Evolutionary conservation across 352 stramenopile genomes (phyloP), one percentile per base, ranked within the genome.

Genomic region (Phytopythium kandeliae): DNA sequence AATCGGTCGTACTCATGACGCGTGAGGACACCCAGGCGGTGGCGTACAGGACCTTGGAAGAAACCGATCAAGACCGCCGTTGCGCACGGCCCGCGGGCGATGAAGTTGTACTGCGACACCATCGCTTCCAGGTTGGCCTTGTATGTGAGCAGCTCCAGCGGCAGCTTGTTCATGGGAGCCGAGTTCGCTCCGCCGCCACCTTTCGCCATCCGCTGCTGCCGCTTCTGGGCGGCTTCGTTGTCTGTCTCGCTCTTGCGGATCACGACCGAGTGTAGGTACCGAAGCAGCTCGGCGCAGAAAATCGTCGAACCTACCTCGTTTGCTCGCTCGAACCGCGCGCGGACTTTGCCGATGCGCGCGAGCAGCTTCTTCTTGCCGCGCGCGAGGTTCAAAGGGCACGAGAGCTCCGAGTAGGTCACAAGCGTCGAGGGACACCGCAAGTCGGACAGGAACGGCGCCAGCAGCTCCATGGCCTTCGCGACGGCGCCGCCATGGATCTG

Each of bases 61-160:
- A 90, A 86, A 1, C 67, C 74, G 12, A 79, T 69, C 22, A 90
- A 36, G 11, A 86, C 65, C 21, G 60, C 70, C 4, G 71, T 58
- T 26, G 66, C 59, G 16, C 79, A 64, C 31, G 76, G 74, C 0
- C 79, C 79, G 24, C 76, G 76, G 13, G 79, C 69, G 15, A 90
- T 59, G 34, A 90, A 90, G 45, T 85, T 74, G 59, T 88, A 90
- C 51, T 90, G 79, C 3, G 79, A 90, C 13, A 86, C 61, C 70
- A 90, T 78, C 11, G 79, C 79, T 40, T 90, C 79, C 4, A 90
- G 35, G 33, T 90, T 90, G 54, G 67, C 85, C 56, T 88, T 86
- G 65, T 90, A 90, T 6, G 79, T 85, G 36, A 90, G 33, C 36
- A 90, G 48, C 54, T 90, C 74, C 21, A 87, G 57, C 10, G 79